Conservation (phyloP, 768 basidiomycete species). For the Artomyces pyxidatus region DNA sequence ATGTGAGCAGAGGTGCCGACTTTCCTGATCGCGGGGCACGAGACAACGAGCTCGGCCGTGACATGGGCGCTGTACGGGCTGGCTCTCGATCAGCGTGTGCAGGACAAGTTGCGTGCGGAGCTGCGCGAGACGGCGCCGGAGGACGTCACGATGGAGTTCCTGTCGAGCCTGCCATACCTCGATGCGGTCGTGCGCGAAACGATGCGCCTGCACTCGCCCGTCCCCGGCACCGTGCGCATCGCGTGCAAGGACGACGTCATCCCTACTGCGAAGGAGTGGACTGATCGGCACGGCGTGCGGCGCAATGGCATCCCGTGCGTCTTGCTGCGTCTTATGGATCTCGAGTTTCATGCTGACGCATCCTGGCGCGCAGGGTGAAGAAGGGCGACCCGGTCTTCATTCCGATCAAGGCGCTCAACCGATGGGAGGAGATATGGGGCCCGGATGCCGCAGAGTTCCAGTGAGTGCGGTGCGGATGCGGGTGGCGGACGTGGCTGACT, state of each 20-base stretch:
- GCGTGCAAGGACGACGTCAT: slow-evolving; percentile 23
- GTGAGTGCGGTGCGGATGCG: too few relatives aligned
- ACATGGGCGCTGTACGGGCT: slow-evolving; percentile 29
- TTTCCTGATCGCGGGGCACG: slow-evolving; percentile 24
- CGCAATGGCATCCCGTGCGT: slow-evolving; percentile 13
- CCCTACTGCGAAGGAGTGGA: slow-evolving; percentile 18
- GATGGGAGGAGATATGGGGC: slow-evolving; percentile 26
- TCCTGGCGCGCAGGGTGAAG: slow-evolving; percentile 16
- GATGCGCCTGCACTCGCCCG: neutral
- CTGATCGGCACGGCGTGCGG: slow-evolving; percentile 12
- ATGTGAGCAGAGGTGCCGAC: slow-evolving; percentile 22
- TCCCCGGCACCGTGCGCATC: neutral
- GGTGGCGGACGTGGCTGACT: too few relatives aligned
- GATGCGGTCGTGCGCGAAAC: slow-evolving; percentile 1
- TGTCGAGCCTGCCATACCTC: neutral
- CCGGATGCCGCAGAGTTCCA: slow-evolving; percentile 30
- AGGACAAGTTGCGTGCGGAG: slow-evolving; percentile 28
- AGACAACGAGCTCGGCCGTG: slow-evolving; percentile 22
- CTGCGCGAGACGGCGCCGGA: slow-evolving; percentile 17
- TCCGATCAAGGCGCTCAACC: slow-evolving; percentile 24
- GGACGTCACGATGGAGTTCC: slow-evolving; percentile 1
- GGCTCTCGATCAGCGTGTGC: slow-evolving; percentile 21
- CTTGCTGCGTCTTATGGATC: neutral
- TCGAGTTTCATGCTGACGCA: neutral
- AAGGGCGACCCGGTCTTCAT: slow-evolving; percentile 23